Base-by-base conservation (phyloP, 768 basidiomycete species). In the Pisolithus microcarpus region DNA sequence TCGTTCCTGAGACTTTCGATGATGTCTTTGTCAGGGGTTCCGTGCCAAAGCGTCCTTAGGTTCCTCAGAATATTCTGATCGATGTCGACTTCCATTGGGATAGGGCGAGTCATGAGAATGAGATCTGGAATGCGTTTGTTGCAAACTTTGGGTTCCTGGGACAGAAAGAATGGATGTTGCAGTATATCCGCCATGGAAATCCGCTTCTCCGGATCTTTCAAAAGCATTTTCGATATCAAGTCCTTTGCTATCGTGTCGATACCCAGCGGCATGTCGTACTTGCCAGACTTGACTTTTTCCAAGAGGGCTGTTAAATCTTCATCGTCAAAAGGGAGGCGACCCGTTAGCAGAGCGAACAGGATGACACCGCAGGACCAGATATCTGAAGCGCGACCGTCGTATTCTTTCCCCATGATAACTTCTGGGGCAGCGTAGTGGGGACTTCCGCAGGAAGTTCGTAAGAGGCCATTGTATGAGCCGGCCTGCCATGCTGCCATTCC, bases 341-440 rank as follows among this genome's bases (percentile, higher is more conserved):
- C 91, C 4, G 82, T 81, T 37, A 97, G 75, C n/a, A 98, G 73
- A 18, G 91, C 91, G 59, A 82, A 91, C 50, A 98, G 77, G 57
- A 95, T 92, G 62, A 98, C 82, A 50, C 94, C 94, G 61, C 93
- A 94, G 38, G 92, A 95, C 94, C 94, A 97, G 63, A 94, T 90
- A 68, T 98, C 94, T 18, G 91, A 83, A n/a, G 80, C 76, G 3
- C 84, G 78, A 7, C 93, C 94, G 59, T 91, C 79, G 66, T 97
- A 98, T 4, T 82, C 78, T 42, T 80, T 73, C 4, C 91, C 91
- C 65, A 79, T 76, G 55, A 95, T 80, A 51, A 97, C 84, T 70
- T 97, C 94, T 0, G 94, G 93, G 11, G 89, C 88, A 16, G 92
- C 92, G 53, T 98, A 96, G 65, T 96, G 94, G 50, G 93, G 93